Evolutionary conservation across 139 green algal genomes (phyloP), one percentile per base, ranked within the genome.

Genomic region (Coccomyxa sp.): DNA sequence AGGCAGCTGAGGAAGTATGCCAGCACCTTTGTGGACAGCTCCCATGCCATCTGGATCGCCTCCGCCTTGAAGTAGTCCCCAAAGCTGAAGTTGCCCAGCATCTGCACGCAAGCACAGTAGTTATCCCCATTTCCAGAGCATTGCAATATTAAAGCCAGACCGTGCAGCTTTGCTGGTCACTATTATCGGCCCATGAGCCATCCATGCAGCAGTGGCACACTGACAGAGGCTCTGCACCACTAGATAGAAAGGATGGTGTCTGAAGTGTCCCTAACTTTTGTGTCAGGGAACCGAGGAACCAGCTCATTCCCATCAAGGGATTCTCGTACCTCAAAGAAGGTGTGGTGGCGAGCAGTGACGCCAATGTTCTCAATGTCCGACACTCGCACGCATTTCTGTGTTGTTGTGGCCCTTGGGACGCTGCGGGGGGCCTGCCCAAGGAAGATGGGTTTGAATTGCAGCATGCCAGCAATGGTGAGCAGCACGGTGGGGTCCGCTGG

Each of bases 21-120:
- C 57, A 82, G 93, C 88, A 94, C 96, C 10, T 90, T 85, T 1
- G 93, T 98, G 83, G 91, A 91, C 79, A 98, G 89, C 89, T 98
- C 93, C 96, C 96, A 98, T 12, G 95, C 95, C 87, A 89, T 95
- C 51, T 79, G 30, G 88, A 94, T 93, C 63, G 96, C 96, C 82
- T 98, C 92, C 57, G 92, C 77, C 90, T 99, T 99, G 92, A 99
- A 99, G 90, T 98, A 99, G 91, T 99, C 92, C 13, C 96, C 96
- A 84, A 99, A 99, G 67, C 86, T 94, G 90, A 99, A 99, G 92
- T 98, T 98, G 30, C 96, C 96, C 67, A 86, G 79, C 83, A 86
- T 86, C 79, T 86, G 71, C 71, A 78, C 25, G 21, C 25, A 27
- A 10, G 66, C 66, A 30, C 4, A 13, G 23, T 4, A 75, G 4